These are phyloP conservation scores for Diaporthe sp. DNA, from an alignment of 2,329 filamentous ascomycete species.

Conservation along the genomic window DNA sequence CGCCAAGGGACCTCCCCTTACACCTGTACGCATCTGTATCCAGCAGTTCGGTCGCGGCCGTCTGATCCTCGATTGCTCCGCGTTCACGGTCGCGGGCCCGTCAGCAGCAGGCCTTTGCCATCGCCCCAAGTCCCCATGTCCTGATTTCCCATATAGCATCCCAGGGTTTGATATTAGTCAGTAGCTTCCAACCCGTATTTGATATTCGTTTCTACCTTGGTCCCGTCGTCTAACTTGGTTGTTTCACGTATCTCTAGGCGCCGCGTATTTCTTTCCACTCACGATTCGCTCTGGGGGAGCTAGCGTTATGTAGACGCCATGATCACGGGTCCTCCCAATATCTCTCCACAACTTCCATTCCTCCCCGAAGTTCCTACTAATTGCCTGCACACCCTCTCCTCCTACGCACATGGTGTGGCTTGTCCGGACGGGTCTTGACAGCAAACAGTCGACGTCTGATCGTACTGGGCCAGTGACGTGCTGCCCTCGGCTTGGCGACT, in stretches of 20 bases:
- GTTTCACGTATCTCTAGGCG: neutral
- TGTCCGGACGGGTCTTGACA: constrained; percentile 30
- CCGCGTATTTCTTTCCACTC: constrained; percentile 2
- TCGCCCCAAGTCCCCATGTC: neutral
- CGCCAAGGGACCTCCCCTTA: constrained; percentile 18
- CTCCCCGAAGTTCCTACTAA: neutral
- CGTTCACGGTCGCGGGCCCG: neutral
- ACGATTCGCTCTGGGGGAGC: neutral
- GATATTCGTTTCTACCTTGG: neutral
- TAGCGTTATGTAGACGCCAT: constrained; percentile 9
- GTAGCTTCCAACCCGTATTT: neutral
- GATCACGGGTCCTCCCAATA: constrained; percentile 10
- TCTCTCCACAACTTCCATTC: neutral
- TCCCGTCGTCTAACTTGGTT: neutral
- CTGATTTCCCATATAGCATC: neutral
- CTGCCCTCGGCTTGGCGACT: neutral
- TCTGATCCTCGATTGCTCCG: constrained; percentile 2
- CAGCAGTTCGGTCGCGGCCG: constrained; percentile 26
- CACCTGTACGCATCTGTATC: constrained; percentile 33
- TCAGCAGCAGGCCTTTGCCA: neutral
- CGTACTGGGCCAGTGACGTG: neutral
- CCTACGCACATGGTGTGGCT: constrained; percentile 37
- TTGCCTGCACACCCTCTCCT: constrained; percentile 24
- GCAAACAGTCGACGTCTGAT: constrained; percentile 17
- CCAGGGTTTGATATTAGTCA: neutral